Evolutionary conservation across 306 rosid genomes (phyloP).

Genomic region (Canavalia ensiformis): DNA sequence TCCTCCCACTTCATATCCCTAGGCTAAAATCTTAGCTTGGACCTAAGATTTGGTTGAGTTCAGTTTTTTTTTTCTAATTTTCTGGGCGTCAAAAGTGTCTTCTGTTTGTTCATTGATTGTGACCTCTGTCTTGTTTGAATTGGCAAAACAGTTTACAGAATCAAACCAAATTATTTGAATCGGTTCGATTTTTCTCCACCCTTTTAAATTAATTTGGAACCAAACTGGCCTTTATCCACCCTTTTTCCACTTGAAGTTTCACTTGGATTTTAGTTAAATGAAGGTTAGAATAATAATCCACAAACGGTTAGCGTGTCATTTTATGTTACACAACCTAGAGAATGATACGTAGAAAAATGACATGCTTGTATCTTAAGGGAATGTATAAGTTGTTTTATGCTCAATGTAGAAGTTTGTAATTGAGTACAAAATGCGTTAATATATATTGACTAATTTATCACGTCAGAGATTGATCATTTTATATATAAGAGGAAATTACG

Average conservation of each 20-base stretch:
- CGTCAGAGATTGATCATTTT: not conserved
- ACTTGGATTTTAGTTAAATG: slow-evolving; percentile 24
- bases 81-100: not conserved
- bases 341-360: not conserved
- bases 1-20: not conserved
- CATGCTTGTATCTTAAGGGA: slow-evolving; percentile 32
- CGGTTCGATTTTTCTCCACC: not conserved
- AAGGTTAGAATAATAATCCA: not conserved
- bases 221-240: not conserved
- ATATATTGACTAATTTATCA: not conserved
- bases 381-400: not conserved
- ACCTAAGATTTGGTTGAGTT: not conserved
- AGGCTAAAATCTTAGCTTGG: not conserved
- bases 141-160: not conserved
- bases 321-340: slow-evolving; percentile 7
- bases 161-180: not conserved
- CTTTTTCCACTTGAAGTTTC: not conserved
- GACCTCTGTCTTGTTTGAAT: no score
- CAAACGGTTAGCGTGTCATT: slow-evolving; percentile 20
- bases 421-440: not conserved
- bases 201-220: not conserved
- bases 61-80: not conserved
- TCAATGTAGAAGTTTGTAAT: not conserved
- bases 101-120: not conserved
- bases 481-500: no score